A percentile compares a stretch with the other conserved stretches of the same genome.
These are phyloP conservation scores for Blastocystis sp. DNA, from an alignment of 352 stramenopile genomes.

Conservation along the genomic window DNA sequence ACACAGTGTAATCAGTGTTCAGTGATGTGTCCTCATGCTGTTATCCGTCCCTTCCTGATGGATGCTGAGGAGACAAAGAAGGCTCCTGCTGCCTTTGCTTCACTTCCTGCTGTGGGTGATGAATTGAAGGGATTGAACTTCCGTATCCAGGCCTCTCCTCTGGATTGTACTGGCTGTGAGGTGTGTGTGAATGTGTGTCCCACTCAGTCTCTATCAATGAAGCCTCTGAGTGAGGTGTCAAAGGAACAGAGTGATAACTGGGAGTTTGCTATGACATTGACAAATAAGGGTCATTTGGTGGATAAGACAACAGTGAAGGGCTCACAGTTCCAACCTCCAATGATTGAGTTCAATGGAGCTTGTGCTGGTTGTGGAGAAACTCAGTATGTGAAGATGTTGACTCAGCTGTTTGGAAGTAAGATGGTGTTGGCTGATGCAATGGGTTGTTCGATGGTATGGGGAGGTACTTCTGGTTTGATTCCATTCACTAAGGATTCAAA, in stretches of 20 bases:
- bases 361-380: no score
- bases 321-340: no score
- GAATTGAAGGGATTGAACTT: no score
- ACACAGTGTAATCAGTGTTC: slow-evolving; percentile 72
- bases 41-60: slow-evolving; percentile 69
- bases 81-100: no score
- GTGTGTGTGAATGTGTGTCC: no score
- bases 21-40: slow-evolving; percentile 69
- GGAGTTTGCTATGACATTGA: slow-evolving; percentile 68
- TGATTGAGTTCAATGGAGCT: no score
- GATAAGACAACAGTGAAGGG: slow-evolving; percentile 68
- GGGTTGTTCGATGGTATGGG: slow-evolving; percentile 69
- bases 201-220: slow-evolving; percentile 68
- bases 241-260: slow-evolving; percentile 67
- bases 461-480: slow-evolving; percentile 68
- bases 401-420: slow-evolving; percentile 70
- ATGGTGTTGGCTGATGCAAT: slow-evolving; percentile 72
- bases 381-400: no score
- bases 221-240: slow-evolving; percentile 66
- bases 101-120: no score
- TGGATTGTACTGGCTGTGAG: no score
- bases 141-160: no score
- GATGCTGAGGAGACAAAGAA: slow-evolving; percentile 67
- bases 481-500: slow-evolving; percentile 67
- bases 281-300: slow-evolving; percentile 68